Evolutionary conservation across 2,329 filamentous ascomycete genomes (phyloP).

Genomic region (Dissoconium aciculare): DNA sequence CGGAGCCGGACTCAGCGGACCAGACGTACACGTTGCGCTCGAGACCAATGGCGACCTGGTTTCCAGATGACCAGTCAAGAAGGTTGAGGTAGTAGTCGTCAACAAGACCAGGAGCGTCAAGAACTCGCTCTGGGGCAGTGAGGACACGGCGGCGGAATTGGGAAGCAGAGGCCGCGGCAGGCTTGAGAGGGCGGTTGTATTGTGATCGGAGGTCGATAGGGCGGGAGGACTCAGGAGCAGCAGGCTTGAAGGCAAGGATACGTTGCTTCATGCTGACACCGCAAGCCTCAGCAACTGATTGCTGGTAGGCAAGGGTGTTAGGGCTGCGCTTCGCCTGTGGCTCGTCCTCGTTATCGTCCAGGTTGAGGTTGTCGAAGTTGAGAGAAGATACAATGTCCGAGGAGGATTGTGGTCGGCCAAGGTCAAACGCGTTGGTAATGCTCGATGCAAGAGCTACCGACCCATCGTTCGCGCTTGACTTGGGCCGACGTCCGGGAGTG

Average conservation of each 20-base stretch:
- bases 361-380: conserved; percentile 63
- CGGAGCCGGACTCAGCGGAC: conserved; percentile 86
- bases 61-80: conserved; percentile 92
- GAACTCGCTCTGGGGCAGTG: conserved; percentile 85
- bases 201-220: conserved; percentile 94
- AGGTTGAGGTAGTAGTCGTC: conserved; percentile 99
- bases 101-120: conserved; percentile 88
- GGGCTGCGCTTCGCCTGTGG: conserved; percentile 61
- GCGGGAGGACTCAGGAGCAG: conserved; percentile 93
- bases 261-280: conserved; percentile 86
- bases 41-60: conserved; percentile 94
- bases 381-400: conserved; percentile 44
- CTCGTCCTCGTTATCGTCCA: conserved; percentile 50
- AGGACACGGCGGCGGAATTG: conserved; percentile 86
- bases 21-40: conserved; percentile 97
- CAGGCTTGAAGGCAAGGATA: conserved; percentile 96
- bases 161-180: conserved; percentile 55
- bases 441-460: conserved; percentile 58
- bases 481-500: conserved; percentile 44
- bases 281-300: conserved; percentile 77
- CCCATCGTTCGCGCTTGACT: conserved; percentile 53
- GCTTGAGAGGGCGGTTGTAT: conserved; percentile 91
- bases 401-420: conserved; percentile 44
- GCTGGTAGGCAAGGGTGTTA: conserved; percentile 80
- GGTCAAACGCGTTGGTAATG: conserved; percentile 52